Evolutionary conservation across 208 protist genomes (phyloP), one percentile per base, ranked within the genome.

Genomic region (Leishmania major): DNA sequence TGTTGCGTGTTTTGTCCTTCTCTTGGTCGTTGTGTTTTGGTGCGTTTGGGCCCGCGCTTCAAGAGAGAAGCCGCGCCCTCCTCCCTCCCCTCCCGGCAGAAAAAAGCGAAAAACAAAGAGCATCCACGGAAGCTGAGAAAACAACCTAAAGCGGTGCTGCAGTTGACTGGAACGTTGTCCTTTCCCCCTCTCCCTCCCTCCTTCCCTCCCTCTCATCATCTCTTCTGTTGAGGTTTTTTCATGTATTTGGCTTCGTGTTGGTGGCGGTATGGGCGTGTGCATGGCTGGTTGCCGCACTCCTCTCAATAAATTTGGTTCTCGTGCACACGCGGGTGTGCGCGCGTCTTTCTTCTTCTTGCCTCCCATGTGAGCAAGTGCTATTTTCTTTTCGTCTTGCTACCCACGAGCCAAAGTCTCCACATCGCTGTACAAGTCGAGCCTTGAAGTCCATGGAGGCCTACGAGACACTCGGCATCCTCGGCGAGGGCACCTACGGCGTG

Each of bases 401-500:
- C 28, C 62, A 69, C 62, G 3, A 51, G 7, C 73, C 73, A 25
- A 64, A 31, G 35, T 1, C 35, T 72, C 8, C 19, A 15, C 19
- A 72, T 47, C 40, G 4, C 40, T 72, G 31, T 47, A n/a, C 17
- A 72, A n/a, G 40, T 22, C 7, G 40, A 47, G 35, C 37, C 40
- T 19, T 72, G 66, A 60, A 51, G 64, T 57, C 31, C 0, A 98
- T 99, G 97, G 96, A 99, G 55, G 91, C 88, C 69, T 99, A 98
- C 84, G 96, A 99, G 66, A 98, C 89, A 15, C 89, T 99, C 22
- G 95, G 94, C 57, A 93, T 96, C 15, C 87, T 99, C 67, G 98
- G 98, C 25, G 96, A 99, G 80, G 98, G 98, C 45, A 98, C 98
- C 25, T 99, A 99, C 80, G 98, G 98, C 66, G 95, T 98, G 2